Evolutionary conservation across 306 rosid species (phyloP).

Genomic region (Pterocarpus macrocarpus): DNA sequence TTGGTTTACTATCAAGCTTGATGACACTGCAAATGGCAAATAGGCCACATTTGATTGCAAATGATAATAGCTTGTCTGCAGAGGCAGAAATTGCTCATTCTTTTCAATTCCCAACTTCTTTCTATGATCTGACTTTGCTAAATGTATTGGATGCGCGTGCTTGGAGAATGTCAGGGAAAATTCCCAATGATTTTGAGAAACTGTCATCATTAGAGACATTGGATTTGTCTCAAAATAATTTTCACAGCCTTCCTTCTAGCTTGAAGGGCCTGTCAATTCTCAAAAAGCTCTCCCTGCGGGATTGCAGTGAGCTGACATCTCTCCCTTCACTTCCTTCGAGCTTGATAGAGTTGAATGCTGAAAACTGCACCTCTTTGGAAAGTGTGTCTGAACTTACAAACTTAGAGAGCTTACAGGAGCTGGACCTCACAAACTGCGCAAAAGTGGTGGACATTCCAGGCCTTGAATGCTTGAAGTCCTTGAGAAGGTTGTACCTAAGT

Average conservation of each 20-base stretch:
- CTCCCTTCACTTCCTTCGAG: conserved; percentile 79
- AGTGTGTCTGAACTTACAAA: conserved; percentile 61
- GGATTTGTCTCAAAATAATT: conserved; percentile 54
- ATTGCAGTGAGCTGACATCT: conserved; percentile 57
- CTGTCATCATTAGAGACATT: conserved; percentile 56
- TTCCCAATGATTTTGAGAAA: conserved; percentile 68
- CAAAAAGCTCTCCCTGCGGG: conserved; percentile 45
- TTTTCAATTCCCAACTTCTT: conserved; percentile 55
- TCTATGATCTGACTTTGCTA: conserved; percentile 60
- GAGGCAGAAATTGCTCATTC: conserved; percentile 1
- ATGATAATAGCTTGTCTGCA: conserved; percentile 2
- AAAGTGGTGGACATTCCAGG: conserved; percentile 68
- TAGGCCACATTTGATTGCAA: conserved; percentile 15
- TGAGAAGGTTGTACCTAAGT: conserved; percentile 59
- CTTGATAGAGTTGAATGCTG: conserved; percentile 55
- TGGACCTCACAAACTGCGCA: conserved; percentile 68
- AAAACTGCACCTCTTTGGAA: conserved; percentile 61
- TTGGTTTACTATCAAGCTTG: conserved; percentile 68
- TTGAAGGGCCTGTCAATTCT: conserved; percentile 62
- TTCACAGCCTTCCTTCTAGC: conserved; percentile 73
- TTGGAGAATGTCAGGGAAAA: conserved; percentile 65
- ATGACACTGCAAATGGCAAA: conserved; percentile 60
- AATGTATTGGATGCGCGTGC: conserved; percentile 53
- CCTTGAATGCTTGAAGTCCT: conserved; percentile 68
- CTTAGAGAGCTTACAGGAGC: conserved; percentile 52